Base-by-base conservation (phyloP, 2,329 filamentous ascomycete genomes). In the Fusarium agapanthi region DNA sequence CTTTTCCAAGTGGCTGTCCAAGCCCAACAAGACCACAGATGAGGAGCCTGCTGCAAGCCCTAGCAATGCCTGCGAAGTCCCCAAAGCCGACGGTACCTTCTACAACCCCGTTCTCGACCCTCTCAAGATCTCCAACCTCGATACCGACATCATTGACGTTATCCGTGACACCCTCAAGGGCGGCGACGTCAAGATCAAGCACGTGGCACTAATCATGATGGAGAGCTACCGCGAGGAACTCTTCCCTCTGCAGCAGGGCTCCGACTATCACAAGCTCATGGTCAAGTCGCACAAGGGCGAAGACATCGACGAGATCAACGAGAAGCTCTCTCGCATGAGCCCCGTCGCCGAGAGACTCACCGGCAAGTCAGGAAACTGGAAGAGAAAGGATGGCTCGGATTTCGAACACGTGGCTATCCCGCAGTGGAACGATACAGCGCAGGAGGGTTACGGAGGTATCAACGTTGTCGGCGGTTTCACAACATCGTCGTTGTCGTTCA, bases 141-240 rank as follows among this genome's bases (percentile, higher is more conserved):
- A 82, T 14, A 71, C 77, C 16, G 76, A 79, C 0, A 69, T 84
- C 16, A 65, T 83, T 3, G 65, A 79, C 3, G 67, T 67, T 1
- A 62, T 83, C 3, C 69, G 74, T 35, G 64, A 74, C 12, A 72
- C 72, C 13, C 66, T 83, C 3, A 65, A 55, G 5, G 66, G 75
- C 6, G 69, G 64, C n/a, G 54, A 62, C 9, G 77, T 84, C 35
- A 80, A 81, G 58, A 85, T 86, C 62, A 84, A 84, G 67, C 84
- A 86, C 63, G 78, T 86, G 16, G 77, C 86, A n/a, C 70, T 85
- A 14, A 68, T 86, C 26, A 82, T 84, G 55, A 79, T 86, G 47
- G 84, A 86, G 69, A 85, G 84, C 48, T 84, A 83, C 5, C 80
- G 84, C 9, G 81, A 82, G 22, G 84, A 86, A 50, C 80, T 86